A percentile compares a stretch with the other conserved stretches of the same genome.
Conservation (phyloP, 2,329 filamentous ascomycete species). For the Calycina herbarum region DNA sequence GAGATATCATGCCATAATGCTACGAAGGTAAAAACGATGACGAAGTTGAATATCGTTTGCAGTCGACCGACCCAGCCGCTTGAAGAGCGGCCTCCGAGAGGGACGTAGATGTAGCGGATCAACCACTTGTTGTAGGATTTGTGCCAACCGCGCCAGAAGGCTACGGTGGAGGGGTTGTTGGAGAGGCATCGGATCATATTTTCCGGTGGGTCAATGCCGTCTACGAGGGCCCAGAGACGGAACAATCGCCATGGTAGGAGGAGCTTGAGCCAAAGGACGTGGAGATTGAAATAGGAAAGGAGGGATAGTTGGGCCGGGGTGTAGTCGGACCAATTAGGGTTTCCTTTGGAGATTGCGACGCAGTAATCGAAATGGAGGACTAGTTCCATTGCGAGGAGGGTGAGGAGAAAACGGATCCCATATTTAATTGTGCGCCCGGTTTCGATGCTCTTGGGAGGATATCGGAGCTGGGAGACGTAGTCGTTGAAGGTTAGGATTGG, state of each 20-base stretch:
- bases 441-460: slow-evolving; percentile 71
- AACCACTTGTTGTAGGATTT: slow-evolving; percentile 94
- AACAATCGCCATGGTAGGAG: slow-evolving; percentile 98
- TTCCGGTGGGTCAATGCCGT: slow-evolving; percentile 92
- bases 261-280: slow-evolving; percentile 97
- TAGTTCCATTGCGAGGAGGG: slow-evolving; percentile 85
- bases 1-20: slow-evolving; percentile 98
- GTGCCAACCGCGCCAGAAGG: slow-evolving; percentile 97
- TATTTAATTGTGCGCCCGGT: slow-evolving; percentile 73
- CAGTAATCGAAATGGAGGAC: slow-evolving; percentile 91
- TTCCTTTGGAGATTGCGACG: slow-evolving; percentile 82
- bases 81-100: slow-evolving; percentile 72
- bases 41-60: slow-evolving; percentile 70
- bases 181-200: slow-evolving; percentile 98
- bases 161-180: slow-evolving; percentile 86
- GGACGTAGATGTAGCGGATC: slow-evolving; percentile 90
- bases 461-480: slow-evolving; percentile 83
- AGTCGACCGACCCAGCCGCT: slow-evolving; percentile 47
- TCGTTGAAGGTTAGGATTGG: slow-evolving; percentile 98
- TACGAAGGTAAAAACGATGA: slow-evolving; percentile 92
- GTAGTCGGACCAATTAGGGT: slow-evolving; percentile 79
- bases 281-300: slow-evolving; percentile 92
- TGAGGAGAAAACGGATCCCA: slow-evolving; percentile 76
- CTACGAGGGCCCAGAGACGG: slow-evolving; percentile 89
- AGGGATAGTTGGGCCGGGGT: slow-evolving; percentile 84